A percentile compares a stretch with the other conserved stretches of the same genome.
Conservation (phyloP, 1,139 yeast genomes). For the Pichia sp. region DNA sequence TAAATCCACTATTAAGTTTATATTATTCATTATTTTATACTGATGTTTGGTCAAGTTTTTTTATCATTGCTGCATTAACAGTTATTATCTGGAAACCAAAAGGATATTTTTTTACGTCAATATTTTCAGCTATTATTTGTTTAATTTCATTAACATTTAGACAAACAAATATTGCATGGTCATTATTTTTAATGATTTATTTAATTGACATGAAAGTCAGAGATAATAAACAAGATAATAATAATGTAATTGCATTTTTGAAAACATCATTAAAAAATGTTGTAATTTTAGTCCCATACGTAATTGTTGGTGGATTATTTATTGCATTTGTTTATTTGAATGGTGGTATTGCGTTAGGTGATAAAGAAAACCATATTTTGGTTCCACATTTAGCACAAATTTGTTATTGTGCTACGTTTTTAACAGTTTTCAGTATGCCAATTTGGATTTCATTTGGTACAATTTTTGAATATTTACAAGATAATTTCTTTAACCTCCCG, state of each 20-base stretch:
- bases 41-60: constrained; percentile 83
- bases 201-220: constrained; percentile 47
- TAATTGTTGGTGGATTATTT: constrained; percentile 46
- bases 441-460: constrained; percentile 47
- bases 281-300: constrained; percentile 43
- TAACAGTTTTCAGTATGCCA: constrained; percentile 62
- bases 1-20: constrained; percentile 66
- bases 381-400: constrained; percentile 73
- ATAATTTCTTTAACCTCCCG: constrained; percentile 14
- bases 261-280: constrained; percentile 27
- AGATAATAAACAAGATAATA: constrained; percentile 28
- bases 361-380: constrained; percentile 74
- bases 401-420: constrained; percentile 66
- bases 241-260: constrained; percentile 24
- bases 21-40: constrained; percentile 82
- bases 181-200: constrained; percentile 52
- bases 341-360: constrained; percentile 81
- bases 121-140: constrained; percentile 41
- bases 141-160: constrained; percentile 64
- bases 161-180: constrained; percentile 91
- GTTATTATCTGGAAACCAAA: constrained; percentile 31
- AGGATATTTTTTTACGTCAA: constrained; percentile 19
- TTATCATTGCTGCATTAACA: constrained; percentile 48
- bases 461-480: constrained; percentile 30
- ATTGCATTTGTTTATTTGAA: constrained; percentile 52